phyloP scores from a whole-genome alignment of 495 filamentous ascomycete species.

The Aeminium ludgeri region DNA sequence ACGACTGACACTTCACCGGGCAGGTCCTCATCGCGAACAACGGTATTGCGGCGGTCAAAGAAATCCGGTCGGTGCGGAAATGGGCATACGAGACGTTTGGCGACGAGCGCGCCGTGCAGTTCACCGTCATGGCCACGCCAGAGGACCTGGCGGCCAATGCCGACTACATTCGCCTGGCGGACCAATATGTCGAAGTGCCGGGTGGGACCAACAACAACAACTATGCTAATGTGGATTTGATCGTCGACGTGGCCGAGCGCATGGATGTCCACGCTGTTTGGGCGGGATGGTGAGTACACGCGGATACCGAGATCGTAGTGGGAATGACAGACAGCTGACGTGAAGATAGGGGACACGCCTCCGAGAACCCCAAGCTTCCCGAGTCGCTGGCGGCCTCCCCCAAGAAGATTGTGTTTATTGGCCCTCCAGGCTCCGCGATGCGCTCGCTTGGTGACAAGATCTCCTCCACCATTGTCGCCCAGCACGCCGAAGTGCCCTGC shows the following conservation, averaged over 20 bases:
- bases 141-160: conserved; percentile 96
- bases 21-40: conserved; percentile 99
- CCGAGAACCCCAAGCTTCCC: conserved; percentile 93
- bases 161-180: conserved; percentile 98
- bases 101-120: conserved; percentile 94
- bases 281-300: conserved; percentile 72
- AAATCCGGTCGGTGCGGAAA: conserved; percentile 96
- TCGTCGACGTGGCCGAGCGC: conserved; percentile 97
- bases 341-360: conserved; percentile 71
- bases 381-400: conserved; percentile 89
- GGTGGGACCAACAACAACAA: conserved; percentile 99
- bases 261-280: conserved; percentile 97
- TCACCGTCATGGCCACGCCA: conserved; percentile 99
- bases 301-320: not conserved
- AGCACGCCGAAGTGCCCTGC: conserved; percentile 91
- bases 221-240: conserved; percentile 98
- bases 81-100: conserved; percentile 99
- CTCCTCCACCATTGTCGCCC: conserved; percentile 96
- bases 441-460: conserved; percentile 98
- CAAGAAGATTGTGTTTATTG: conserved; percentile 98
- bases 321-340: conserved; percentile 4
- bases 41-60: conserved; percentile 97
- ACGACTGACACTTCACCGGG: too few relatives aligned
- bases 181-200: conserved; percentile 98
- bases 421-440: conserved; percentile 95